These are phyloP conservation scores for Aspergillus sojae DNA, from an alignment of 2,329 filamentous ascomycete genomes.

Conservation along the genomic window DNA sequence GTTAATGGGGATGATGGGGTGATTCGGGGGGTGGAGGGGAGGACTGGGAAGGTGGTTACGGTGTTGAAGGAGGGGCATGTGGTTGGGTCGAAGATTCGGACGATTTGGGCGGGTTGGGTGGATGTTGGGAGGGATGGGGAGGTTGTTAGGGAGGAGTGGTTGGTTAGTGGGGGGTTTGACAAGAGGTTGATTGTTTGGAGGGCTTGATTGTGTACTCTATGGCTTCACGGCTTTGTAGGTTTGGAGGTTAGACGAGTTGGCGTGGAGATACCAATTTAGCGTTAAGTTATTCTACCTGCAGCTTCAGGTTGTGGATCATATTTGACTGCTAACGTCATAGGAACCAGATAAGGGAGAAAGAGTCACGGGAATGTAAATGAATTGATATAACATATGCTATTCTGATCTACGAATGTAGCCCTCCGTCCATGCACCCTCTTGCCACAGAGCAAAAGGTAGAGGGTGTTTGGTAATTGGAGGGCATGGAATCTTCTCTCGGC, in stretches of 20 bases:
- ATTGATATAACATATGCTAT: background rate
- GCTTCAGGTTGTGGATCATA: no score
- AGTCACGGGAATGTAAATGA: background rate
- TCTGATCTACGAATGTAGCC: slow-evolving; percentile 38
- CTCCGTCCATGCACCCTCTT: slow-evolving; percentile 52
- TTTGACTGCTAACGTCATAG: background rate
- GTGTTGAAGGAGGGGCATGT: slow-evolving; percentile 57
- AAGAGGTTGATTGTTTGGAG: slow-evolving; percentile 63
- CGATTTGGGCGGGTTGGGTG: slow-evolving; percentile 58
- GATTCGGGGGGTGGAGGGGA: slow-evolving; percentile 61
- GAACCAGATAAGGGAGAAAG: background rate
- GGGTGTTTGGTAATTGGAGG: slow-evolving; percentile 55
- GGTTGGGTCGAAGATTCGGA: slow-evolving; percentile 59
- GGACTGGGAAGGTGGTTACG: slow-evolving; percentile 58
- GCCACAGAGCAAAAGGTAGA: slow-evolving; percentile 39
- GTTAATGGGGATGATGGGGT: slow-evolving; percentile 68
- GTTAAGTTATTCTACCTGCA: no score
- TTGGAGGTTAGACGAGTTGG: background rate
- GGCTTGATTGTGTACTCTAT: slow-evolving; percentile 8
- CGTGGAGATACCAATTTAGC: background rate
- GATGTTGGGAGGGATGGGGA: slow-evolving; percentile 24
- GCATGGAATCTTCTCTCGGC: slow-evolving; percentile 59
- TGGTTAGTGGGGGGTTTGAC: slow-evolving; percentile 68
- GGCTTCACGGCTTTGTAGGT: no score
- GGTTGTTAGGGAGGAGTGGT: slow-evolving; percentile 50